Evolutionary conservation across 768 basidiomycete species (phyloP).

Genomic region (Lactarius quietus): DNA sequence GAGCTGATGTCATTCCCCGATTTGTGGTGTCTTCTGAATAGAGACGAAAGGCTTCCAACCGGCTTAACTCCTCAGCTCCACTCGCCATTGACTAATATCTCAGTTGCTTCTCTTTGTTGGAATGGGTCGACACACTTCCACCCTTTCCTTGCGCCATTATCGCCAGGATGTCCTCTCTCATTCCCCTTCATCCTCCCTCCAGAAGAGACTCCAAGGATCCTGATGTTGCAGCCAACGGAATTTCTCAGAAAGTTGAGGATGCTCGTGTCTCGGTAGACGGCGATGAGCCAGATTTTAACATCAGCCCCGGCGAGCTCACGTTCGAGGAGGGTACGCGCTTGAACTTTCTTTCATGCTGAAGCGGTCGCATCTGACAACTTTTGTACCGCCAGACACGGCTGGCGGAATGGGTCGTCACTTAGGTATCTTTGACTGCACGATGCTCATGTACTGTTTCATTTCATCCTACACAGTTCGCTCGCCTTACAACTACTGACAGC

Average conservation of each 20-base stretch:
- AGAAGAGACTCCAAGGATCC: not conserved
- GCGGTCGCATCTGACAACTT: not conserved
- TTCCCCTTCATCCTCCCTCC: not conserved
- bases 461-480: not conserved
- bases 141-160: not conserved
- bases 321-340: conserved; percentile 45
- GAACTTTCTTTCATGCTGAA: not conserved
- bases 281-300: conserved; percentile 7
- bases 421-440: conserved; percentile 53
- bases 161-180: not conserved
- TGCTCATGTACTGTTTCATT: conserved; percentile 41
- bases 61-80: not conserved
- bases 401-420: conserved; percentile 59
- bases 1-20: not conserved
- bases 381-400: conserved; percentile 38
- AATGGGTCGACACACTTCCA: not conserved
- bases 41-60: not conserved
- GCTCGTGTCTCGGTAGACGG: no score
- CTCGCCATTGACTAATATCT: no score
- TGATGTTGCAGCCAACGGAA: not conserved
- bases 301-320: conserved; percentile 44
- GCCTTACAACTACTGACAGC: conserved; percentile 25
- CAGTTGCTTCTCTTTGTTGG: not conserved
- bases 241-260: not conserved
- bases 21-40: not conserved